A percentile compares a stretch with the other conserved stretches of the same genome.
Evolutionary conservation across 2,329 filamentous ascomycete genomes (phyloP).

Genomic region (Neofusicoccum cordaticola): DNA sequence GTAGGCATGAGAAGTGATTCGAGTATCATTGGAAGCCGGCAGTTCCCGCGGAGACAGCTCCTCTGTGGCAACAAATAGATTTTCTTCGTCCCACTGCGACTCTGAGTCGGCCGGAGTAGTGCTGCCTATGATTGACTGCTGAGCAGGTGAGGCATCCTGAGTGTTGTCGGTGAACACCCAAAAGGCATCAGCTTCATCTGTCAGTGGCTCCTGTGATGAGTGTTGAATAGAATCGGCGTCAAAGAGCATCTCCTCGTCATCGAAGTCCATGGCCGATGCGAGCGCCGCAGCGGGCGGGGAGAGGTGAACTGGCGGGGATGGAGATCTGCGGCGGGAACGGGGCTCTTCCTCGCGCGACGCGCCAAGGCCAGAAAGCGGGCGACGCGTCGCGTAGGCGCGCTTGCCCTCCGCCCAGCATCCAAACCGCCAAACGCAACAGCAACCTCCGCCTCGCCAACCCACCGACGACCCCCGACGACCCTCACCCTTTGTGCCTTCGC

Average conservation of each 20-base stretch:
- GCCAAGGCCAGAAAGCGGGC: background rate
- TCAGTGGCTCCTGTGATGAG: slow-evolving; percentile 22
- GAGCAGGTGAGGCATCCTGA: background rate
- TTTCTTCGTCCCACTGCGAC: slow-evolving; percentile 16
- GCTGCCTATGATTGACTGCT: background rate
- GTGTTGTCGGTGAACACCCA: slow-evolving; percentile 17
- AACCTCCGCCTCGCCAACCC: background rate
- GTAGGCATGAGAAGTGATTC: background rate
- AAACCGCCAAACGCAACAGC: background rate
- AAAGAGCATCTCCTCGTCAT: slow-evolving; percentile 33
- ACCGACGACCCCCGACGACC: background rate
- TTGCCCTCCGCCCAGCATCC: background rate
- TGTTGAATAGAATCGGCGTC: background rate
- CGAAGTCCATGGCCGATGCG: background rate
- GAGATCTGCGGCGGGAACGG: background rate
- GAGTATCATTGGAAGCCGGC: background rate
- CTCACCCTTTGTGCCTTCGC: background rate
- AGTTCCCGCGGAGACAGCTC: background rate
- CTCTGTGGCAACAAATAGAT: slow-evolving; percentile 15
- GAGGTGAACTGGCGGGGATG: background rate
- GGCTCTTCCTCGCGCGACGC: background rate
- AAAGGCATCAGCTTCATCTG: slow-evolving; percentile 1
- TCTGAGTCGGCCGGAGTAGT: slow-evolving; percentile 23
- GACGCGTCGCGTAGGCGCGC: slow-evolving; percentile 11
- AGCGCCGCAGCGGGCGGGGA: background rate